Percentiles rank a stretch among this genome's conserved stretches.
Conservation (phyloP, 2,329 filamentous ascomycete species). For the Samsoniella hepiali region DNA sequence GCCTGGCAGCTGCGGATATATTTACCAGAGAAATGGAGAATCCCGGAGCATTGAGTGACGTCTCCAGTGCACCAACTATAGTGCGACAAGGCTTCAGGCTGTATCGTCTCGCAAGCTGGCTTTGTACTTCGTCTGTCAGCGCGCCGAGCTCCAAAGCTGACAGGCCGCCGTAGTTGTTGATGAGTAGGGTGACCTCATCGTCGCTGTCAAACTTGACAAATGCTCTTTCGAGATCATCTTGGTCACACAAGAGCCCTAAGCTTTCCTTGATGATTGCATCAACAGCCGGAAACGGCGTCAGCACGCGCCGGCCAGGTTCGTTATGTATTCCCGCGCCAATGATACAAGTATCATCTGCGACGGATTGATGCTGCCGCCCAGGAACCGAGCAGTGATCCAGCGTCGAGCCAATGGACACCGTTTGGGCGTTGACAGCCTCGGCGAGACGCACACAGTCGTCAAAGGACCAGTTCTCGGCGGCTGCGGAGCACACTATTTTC, state of each 20-base stretch:
- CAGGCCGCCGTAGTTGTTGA: conserved; percentile 59
- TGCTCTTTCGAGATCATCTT: conserved; percentile 46
- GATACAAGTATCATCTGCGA: conserved; percentile 50
- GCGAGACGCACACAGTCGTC: conserved; percentile 50
- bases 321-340: conserved; percentile 67
- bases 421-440: conserved; percentile 46
- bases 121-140: conserved; percentile 50
- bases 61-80: conserved; percentile 63
- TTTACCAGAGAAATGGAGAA: conserved; percentile 68
- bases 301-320: conserved; percentile 57
- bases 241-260: conserved; percentile 58
- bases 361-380: conserved; percentile 46
- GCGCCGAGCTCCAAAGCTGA: conserved; percentile 56
- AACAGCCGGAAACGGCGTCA: conserved; percentile 50
- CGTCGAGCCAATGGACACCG: conserved; percentile 56
- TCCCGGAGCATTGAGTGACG: conserved; percentile 67
- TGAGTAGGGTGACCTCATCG: conserved; percentile 51
- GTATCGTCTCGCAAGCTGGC: conserved; percentile 47
- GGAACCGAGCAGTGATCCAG: conserved; percentile 61
- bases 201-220: conserved; percentile 46
- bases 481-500: conserved; percentile 53
- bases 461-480: conserved; percentile 44
- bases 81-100: conserved; percentile 51
- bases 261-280: conserved; percentile 53
- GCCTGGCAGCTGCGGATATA: conserved; percentile 44